Evolutionary conservation across 2,329 filamentous ascomycete genomes (phyloP), one percentile per base, ranked within the genome.

Genomic region (Alternaria sp.): DNA sequence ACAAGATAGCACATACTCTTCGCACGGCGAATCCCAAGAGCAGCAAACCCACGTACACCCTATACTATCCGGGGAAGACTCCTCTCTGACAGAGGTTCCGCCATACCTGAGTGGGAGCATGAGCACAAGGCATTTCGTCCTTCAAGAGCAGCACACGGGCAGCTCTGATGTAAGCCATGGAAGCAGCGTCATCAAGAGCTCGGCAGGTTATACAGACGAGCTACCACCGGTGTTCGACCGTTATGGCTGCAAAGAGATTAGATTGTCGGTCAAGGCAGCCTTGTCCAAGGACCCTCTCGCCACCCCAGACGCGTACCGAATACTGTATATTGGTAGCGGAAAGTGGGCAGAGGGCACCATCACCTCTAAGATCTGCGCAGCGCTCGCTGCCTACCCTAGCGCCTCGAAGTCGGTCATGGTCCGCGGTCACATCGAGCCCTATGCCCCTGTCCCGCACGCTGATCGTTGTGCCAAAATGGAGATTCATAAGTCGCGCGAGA

Each of bases 391-490:
- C 12, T 71, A 73, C 32, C 73, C 74, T 50, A 69, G 71, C 52
- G 67, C 71, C 11, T 79, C 77, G 40, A 70, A 76, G 62, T 79
- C 76, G 58, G 74, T 75, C 54, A 74, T 79, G 69, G 75, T 79
- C 19, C 72, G 71, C 56, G 73, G 77, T 25, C 73, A 76, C 60
- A 69, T 79, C 56, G 74, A 79, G 60, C 72, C 72, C 5, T 73
- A 73, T 25, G 71, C 71, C 50, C 71, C 73, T 12, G 69, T 77
- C 28, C 69, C 79, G 11, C 66, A 75, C 49, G 66, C 72, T 25
- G 71, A 77, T 59, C 72, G 72, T 45, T 78, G 76, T 62, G 66
- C 55, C 25, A 55, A 68, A 7, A 59, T 74, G n/a, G 57, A 69
- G 19, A 47, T 68, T 15, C 46, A 64, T 13, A 50, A 56, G 8